phyloP scores from a whole-genome alignment of 345 rosid genomes.

The Murraya koenigii region DNA sequence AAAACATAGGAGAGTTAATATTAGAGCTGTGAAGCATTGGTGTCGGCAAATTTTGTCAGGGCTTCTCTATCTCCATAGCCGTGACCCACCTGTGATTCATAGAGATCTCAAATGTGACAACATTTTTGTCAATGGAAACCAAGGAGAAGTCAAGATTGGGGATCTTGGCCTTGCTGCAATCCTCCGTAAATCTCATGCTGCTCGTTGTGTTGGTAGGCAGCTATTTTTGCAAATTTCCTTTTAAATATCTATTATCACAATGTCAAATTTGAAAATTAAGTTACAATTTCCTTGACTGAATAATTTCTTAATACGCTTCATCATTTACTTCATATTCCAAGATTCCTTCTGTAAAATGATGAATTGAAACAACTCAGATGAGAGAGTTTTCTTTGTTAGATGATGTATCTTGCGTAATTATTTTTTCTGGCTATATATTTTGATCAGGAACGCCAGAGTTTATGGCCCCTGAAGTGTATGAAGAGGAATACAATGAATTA shows the following conservation, averaged over 20 bases:
- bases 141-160: slow-evolving; percentile 98
- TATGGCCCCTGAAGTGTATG: slow-evolving; percentile 98
- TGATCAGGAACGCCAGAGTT: slow-evolving; percentile 91
- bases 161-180: slow-evolving; percentile 98
- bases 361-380: background rate
- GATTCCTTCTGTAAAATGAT: background rate
- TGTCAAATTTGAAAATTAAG: background rate
- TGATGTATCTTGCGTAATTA: background rate
- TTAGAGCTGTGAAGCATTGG: slow-evolving; percentile 97
- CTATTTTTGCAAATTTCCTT: background rate
- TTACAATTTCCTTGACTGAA: background rate
- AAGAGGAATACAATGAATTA: slow-evolving; percentile 93
- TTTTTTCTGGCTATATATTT: background rate
- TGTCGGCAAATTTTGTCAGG: slow-evolving; percentile 88
- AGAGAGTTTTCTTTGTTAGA: background rate
- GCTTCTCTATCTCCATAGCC: slow-evolving; percentile 82
- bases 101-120: slow-evolving; percentile 99
- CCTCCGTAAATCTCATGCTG: slow-evolving; percentile 87
- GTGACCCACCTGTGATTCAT: slow-evolving; percentile 87
- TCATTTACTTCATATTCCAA: background rate
- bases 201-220: slow-evolving; percentile 81
- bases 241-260: background rate
- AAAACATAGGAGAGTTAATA: slow-evolving; percentile 80
- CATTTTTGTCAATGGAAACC: slow-evolving; percentile 95
- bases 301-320: background rate